Evolutionary conservation across 2,329 filamentous ascomycete genomes (phyloP), one percentile per base, ranked within the genome.

Genomic region (Cordyceps farinosa): DNA sequence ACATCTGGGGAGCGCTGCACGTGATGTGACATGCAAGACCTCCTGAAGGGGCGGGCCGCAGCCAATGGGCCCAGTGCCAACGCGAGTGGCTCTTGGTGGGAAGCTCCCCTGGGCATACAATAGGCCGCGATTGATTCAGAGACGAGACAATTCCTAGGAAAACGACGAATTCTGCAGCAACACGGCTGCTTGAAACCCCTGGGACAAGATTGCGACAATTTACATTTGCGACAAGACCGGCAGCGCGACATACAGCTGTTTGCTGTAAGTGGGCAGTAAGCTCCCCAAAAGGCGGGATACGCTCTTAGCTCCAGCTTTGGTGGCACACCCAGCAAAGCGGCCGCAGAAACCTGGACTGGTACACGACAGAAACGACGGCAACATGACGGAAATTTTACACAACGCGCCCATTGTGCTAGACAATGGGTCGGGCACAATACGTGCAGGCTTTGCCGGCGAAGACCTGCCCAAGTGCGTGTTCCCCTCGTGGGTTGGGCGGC

Each of bases 371-470:
- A 40, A 22, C 34, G 36, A 52, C 51, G 61, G 62, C 54, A 71
- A 40, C 59, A 86, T 87, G 84, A 77, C 83, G 66, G 84, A 87
- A 68, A 81, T 81, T 63, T 87, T 98, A 62, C 95, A 97, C 83
- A 99, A 99, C 83, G 93, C 92, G 69, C 93, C 95, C 65, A 97
- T 99, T 77, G 95, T 99, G 74, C 90, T 99, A 73, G 95, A 99
- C 85, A 99, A 99, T 80, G 95, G 95, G 72, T 97, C 93, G 69
- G 95, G 95, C 68, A 99, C 95, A 5, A 98, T 99, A 75, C 87
- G 96, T 75, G 95, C 95, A 61, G 95, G 95, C 29, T 99, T 98
- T 75, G 95, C 95, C 42, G 95, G 95, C 69, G 93, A 97, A 72
- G 95, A 99, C 75, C 82, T 94, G 56, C 95, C 95, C 27, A 97